Evolutionary conservation across 202 grass and related monocot genomes (phyloP), one percentile per base, ranked within the genome.

Genomic region (Bolboschoenoplectus hybrid): DNA sequence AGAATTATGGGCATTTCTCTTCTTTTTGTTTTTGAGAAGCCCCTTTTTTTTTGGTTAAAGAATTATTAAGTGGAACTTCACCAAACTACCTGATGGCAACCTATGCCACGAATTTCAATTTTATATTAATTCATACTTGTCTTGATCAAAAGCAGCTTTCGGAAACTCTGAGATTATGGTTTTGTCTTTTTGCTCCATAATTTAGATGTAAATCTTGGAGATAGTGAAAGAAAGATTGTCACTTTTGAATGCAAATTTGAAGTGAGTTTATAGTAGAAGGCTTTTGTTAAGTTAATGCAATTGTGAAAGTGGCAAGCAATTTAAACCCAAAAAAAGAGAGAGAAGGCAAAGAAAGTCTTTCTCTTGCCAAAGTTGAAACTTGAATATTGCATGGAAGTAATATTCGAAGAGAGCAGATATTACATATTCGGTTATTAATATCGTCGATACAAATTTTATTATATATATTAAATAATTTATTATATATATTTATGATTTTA

Each of bases 1-100:
- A 19, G 41, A 71, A 45, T 7, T 26, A n/a, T 61, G 16, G 2
- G 41, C 46, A 57, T 56, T 40, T 41, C 1, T 75, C 1, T 77
- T 56, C 16, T 79, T 41, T 40, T 40, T 47, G 44, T 46, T 40
- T 79, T 40, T 80, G 19, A 36, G 14, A 80, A 60, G 7, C 74
- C 52, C 13, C 41, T 6, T 57, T 80, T 80, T 6, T 57, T 80
- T 80, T 60, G 38, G 34, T 3, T 20, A 41, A 19, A 60, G 26
- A 74, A 57, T 78, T 57, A 57, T 60, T 40, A n/a, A 58, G 53
- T 80, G 51, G 51, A 78, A 5, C 74, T 39, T 38, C 52, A 80
- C 75, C 53, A 61, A 60, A 80, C 75, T 60, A 41, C 35, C 36
- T 60, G 51, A 80, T 80, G 34, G 74, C 51, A 77, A 79, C 53